Percentiles rank a stretch among this genome's conserved stretches.
phyloP scores from a whole-genome alignment of 257 asterid species.

The Striga asiatica region DNA sequence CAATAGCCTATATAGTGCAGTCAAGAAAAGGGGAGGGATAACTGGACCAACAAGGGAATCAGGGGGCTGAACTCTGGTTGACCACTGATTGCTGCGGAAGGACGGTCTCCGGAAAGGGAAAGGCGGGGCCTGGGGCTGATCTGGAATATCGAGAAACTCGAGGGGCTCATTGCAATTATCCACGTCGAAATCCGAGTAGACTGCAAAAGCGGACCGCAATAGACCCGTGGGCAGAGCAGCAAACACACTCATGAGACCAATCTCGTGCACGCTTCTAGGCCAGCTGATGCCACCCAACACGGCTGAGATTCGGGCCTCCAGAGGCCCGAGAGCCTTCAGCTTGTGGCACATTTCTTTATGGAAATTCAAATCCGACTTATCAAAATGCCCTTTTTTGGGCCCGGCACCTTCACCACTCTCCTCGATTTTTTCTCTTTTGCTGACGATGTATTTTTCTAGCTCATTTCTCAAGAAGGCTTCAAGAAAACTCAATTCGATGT shows the following conservation, averaged over 20 bases:
- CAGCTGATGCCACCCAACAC: conserved; percentile 35
- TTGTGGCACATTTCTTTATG: conserved; percentile 32
- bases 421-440: conserved; percentile 22
- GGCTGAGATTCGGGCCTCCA: conserved; percentile 15
- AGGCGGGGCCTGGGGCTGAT: conserved; percentile 26
- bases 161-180: conserved; percentile 21
- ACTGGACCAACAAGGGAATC: conserved; percentile 32
- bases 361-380: conserved; percentile 11
- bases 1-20: conserved; percentile 32
- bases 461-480: conserved; percentile 36
- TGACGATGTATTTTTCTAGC: conserved; percentile 25
- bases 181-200: conserved; percentile 24
- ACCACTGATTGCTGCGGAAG: conserved; percentile 33
- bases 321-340: conserved; percentile 25
- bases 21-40: conserved; percentile 48
- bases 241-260: conserved; percentile 40
- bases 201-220: conserved; percentile 31
- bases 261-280: conserved; percentile 61
- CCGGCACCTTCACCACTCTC: conserved; percentile 14
- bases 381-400: conserved; percentile 14
- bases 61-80: conserved; percentile 29
- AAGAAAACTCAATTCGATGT: conserved; percentile 38
- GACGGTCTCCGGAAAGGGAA: conserved; percentile 43
- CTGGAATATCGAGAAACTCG: conserved; percentile 35
- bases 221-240: conserved; percentile 36